Evolutionary conservation across 1,284 basidiomycete genomes (phyloP).

Genomic region (Cutaneotrichosporon daszewskae): DNA sequence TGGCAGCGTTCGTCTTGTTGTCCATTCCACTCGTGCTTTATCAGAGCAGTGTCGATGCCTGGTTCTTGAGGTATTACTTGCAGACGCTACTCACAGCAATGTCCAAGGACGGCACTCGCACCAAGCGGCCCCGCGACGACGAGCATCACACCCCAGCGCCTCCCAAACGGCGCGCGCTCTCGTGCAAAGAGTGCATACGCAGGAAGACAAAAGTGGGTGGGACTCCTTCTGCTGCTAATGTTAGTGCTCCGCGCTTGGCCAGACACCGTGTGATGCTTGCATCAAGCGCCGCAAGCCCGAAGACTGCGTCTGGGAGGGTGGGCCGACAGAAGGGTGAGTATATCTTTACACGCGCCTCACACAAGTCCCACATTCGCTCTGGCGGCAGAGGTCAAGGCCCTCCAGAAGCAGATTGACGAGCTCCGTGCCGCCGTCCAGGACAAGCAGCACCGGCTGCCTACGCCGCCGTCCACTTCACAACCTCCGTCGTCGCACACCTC

Average conservation of each 20-base stretch:
- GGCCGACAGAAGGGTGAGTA: conserved; percentile 4
- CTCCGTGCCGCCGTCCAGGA: neutral
- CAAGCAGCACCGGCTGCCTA: neutral
- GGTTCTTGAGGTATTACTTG: too few species aligned
- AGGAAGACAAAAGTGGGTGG: conserved; percentile 25
- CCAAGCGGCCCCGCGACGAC: neutral
- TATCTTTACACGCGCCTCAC: neutral
- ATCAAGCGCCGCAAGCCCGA: conserved; percentile 16
- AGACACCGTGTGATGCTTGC: conserved; percentile 25
- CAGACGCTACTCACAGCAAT: too few species aligned
- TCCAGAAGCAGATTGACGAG: conserved; percentile 1
- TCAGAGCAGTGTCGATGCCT: too few species aligned
- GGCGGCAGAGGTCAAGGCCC: conserved; percentile 1
- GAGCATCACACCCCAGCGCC: neutral
- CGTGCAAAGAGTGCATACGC: conserved; percentile 25
- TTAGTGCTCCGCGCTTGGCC: conserved; percentile 22
- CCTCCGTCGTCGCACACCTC: neutral
- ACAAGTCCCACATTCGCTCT: conserved; percentile 1
- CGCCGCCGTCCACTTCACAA: too few species aligned
- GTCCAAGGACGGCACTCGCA: neutral
- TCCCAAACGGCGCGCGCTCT: conserved; percentile 4
- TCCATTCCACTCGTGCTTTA: too few species aligned
- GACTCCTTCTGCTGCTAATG: neutral
- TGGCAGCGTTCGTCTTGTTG: too few species aligned
- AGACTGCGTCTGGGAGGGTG: conserved; percentile 19